These are phyloP conservation scores for Wickerhamiella sorbophila DNA, from an alignment of 805 yeast species.

Conservation along the genomic window DNA sequence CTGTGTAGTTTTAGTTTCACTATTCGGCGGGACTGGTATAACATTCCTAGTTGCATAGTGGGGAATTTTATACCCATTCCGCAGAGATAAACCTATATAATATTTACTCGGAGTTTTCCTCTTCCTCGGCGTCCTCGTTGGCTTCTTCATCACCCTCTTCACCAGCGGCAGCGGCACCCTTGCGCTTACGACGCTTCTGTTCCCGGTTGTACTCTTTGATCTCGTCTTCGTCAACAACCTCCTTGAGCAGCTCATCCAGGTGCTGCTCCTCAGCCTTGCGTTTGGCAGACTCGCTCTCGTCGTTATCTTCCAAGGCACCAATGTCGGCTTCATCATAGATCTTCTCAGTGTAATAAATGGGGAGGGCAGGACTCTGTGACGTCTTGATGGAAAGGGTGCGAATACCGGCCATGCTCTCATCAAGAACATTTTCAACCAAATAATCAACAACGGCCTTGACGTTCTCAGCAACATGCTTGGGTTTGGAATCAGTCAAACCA, in stretches of 20 bases:
- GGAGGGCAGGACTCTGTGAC: constrained; percentile 63
- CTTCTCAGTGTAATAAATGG: constrained; percentile 57
- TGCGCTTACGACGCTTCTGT: constrained; percentile 23
- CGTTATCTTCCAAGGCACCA: constrained; percentile 27
- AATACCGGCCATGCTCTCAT: constrained; percentile 22
- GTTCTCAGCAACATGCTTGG: constrained; percentile 45
- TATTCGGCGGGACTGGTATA: constrained; percentile 79
- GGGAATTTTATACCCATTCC: constrained; percentile 84
- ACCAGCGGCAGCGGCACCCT: neutral
- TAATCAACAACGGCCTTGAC: constrained; percentile 37
- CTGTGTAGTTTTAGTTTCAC: constrained; percentile 92
- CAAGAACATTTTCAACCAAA: constrained; percentile 25
- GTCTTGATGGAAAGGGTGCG: constrained; percentile 49
- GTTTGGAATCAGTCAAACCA: constrained; percentile 39
- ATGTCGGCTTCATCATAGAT: constrained; percentile 37
- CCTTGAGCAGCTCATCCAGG: constrained; percentile 68
- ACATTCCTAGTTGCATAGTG: constrained; percentile 89
- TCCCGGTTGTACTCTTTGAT: constrained; percentile 46
- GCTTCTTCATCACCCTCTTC: neutral
- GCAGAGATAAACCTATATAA: constrained; percentile 12
- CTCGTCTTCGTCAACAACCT: constrained; percentile 67
- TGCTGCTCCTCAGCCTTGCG: constrained; percentile 21
- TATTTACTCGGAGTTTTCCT: neutral
- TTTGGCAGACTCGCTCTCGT: constrained; percentile 19
- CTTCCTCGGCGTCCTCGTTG: neutral